Evolutionary conservation across 1,139 yeast genomes (phyloP), one percentile per base, ranked within the genome.

Genomic region (Keqinozyma sinolaborantium): DNA sequence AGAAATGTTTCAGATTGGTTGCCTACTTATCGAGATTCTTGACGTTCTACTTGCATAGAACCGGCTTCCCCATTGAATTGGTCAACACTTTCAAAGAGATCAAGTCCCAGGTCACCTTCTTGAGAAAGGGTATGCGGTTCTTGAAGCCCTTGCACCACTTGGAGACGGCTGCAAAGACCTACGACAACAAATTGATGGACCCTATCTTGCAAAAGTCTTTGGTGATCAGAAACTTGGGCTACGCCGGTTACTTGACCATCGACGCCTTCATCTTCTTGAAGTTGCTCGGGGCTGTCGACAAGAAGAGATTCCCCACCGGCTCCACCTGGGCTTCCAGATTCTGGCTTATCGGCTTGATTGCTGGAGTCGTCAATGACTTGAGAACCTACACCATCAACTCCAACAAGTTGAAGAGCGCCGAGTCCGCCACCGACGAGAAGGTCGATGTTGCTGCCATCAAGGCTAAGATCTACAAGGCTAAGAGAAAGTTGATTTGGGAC

Each of bases 91-190:
- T 79, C 60, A 66, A 66, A 43, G 63, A 67, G 14, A 53, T 83
- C 35, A 81, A 79, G 56, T 55, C 57, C 30, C 79, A 81, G 41
- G 69, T 82, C 24, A 78, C 86, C 12, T 65, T 83, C 42, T 72
- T 87, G 38, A 79, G 97, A 56, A 90, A 90, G 64, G 80, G 90
- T 14, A 65, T 90, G 71, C 75, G 97, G 50, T 80, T 83, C 53
- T 77, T 88, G 45, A 90, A 88, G 62, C 95, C 95, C 1, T 62
- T 90, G 50, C 73, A 73, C 51, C 90, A 84, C 55, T 56, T 84
- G 37, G 81, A 82, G 49, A 71, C 77, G 11, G 88, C 94, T 5
- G 71, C 86, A 4, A 72, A 73, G 43, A 74, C 85, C 14, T 75
- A 66, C 48, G 86, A 79, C 51, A 83, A 86, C 59, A 83, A 83